phyloP scores from a whole-genome alignment of 2,329 filamentous ascomycete species.

The Ploettnerulaceae sp. region DNA sequence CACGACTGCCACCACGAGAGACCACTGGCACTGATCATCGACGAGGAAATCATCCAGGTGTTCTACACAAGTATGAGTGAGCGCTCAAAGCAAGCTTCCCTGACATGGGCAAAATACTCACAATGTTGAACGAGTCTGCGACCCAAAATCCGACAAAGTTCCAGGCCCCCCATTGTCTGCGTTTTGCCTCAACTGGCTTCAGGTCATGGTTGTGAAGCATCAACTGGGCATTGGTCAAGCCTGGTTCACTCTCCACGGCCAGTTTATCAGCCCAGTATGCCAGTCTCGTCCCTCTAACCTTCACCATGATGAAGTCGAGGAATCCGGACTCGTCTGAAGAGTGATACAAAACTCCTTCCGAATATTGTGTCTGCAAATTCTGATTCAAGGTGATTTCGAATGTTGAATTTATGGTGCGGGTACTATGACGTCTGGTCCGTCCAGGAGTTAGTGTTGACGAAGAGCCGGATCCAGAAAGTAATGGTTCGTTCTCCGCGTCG shows the following conservation, averaged over 20 bases:
- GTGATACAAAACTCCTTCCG: slow-evolving; percentile 12
- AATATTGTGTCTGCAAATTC: too few relatives aligned
- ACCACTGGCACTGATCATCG: slow-evolving; percentile 64
- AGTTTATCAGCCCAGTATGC: slow-evolving; percentile 48
- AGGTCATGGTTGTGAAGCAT: slow-evolving; percentile 85
- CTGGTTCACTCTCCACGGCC: slow-evolving; percentile 69
- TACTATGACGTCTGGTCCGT: slow-evolving; percentile 14
- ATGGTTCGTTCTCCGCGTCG: slow-evolving; percentile 19
- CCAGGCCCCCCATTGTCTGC: slow-evolving; percentile 79
- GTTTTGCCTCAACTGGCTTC: slow-evolving; percentile 71
- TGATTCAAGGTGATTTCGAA: background rate
- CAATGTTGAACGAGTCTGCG: slow-evolving; percentile 78
- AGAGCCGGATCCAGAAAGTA: slow-evolving; percentile 16
- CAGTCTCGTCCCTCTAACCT: slow-evolving; percentile 27
- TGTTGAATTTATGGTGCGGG: slow-evolving; percentile 9
- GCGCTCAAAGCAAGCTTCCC: slow-evolving; percentile 6
- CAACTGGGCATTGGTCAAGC: slow-evolving; percentile 71
- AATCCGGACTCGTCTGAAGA: slow-evolving; percentile 34
- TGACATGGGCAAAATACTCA: slow-evolving; percentile 23
- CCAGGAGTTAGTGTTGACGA: slow-evolving; percentile 10
- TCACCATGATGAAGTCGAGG: slow-evolving; percentile 39
- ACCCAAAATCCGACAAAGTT: slow-evolving; percentile 90
- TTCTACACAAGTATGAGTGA: too few relatives aligned
- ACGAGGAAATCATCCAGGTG: slow-evolving; percentile 89
- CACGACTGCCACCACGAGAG: slow-evolving; percentile 90